phyloP scores from a whole-genome alignment of 169 alveolate genomes.

The Plasmodium gonderi region DNA sequence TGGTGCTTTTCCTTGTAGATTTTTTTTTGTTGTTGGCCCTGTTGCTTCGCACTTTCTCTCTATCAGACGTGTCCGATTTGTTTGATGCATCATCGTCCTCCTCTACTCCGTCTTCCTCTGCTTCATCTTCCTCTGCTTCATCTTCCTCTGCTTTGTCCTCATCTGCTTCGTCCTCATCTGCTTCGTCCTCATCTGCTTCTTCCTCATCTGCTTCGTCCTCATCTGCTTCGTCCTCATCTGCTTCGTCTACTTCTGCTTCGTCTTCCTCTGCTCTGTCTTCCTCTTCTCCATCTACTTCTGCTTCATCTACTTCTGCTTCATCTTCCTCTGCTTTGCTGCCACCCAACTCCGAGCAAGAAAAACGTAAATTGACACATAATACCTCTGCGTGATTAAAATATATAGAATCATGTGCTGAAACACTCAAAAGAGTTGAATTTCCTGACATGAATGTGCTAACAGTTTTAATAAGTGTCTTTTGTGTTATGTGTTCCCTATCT shows the following conservation, averaged over 20 bases:
- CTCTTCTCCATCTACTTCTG: not conserved
- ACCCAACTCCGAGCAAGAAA: conserved; percentile 20
- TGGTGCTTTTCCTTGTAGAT: not conserved
- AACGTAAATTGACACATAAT: conserved; percentile 28
- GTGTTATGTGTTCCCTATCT: conserved; percentile 31
- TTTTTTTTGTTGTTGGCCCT: not conserved
- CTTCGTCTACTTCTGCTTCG: not conserved
- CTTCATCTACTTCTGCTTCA: not conserved
- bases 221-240: not conserved
- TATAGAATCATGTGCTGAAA: conserved; percentile 22
- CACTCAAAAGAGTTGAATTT: conserved; percentile 2
- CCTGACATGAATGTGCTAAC: conserved; percentile 25
- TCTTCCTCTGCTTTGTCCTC: not conserved
- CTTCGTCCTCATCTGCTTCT: not conserved
- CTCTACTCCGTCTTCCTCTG: not conserved
- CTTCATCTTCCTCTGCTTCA: not conserved
- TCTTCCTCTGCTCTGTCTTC: not conserved
- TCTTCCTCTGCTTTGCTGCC: not conserved
- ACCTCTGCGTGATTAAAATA: conserved; percentile 22
- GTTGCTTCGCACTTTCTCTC: not conserved
- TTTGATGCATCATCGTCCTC: not conserved
- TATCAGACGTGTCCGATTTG: not conserved
- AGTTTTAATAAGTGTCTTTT: conserved; percentile 25
- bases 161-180: not conserved
- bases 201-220: not conserved